A percentile compares a stretch with the other conserved stretches of the same genome.
These are phyloP conservation scores for Tubosaeta sp. DNA, from an alignment of 768 basidiomycete species.

Conservation along the genomic window DNA sequence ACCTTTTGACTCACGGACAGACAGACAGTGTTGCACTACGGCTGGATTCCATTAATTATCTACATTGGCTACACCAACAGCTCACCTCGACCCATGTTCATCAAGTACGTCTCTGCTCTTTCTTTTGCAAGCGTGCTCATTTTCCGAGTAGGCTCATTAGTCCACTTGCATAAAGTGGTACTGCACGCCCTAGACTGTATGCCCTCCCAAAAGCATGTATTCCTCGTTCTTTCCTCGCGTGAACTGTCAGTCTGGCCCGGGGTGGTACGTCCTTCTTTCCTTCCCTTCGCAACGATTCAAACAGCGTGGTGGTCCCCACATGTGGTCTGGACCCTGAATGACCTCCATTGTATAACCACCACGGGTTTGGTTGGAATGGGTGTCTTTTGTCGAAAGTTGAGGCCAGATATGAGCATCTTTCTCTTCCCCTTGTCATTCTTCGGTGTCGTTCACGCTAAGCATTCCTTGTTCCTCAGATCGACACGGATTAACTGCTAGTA, in stretches of 20 bases:
- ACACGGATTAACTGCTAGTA: background rate
- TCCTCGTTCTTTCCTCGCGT: background rate
- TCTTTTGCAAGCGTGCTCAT: background rate
- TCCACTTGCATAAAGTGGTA: constrained; percentile 68
- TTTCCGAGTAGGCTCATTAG: constrained; percentile 70
- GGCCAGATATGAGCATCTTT: constrained; percentile 81
- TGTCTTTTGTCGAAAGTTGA: constrained; percentile 58
- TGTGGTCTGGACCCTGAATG: constrained; percentile 22
- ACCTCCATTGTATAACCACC: constrained; percentile 44
- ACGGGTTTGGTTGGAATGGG: constrained; percentile 44
- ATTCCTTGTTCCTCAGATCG: constrained; percentile 1
- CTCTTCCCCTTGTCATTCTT: background rate
- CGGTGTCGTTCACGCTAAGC: constrained; percentile 3
- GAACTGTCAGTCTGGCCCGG: background rate
- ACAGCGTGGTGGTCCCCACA: too few species aligned
- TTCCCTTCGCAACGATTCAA: constrained; percentile 10
- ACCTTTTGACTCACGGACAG: constrained; percentile 1
- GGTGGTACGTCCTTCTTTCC: constrained; percentile 27
- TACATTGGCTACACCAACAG: constrained; percentile 92
- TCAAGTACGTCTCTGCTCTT: constrained; percentile 68
- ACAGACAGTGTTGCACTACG: constrained; percentile 88
- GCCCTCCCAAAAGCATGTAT: constrained; percentile 15
- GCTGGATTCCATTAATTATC: constrained; percentile 96
- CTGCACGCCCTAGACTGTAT: constrained; percentile 15
- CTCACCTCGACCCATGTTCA: constrained; percentile 90